These are phyloP conservation scores for Byssoonygena ceratinophila DNA, from an alignment of 2,329 filamentous ascomycete species.

Conservation along the genomic window DNA sequence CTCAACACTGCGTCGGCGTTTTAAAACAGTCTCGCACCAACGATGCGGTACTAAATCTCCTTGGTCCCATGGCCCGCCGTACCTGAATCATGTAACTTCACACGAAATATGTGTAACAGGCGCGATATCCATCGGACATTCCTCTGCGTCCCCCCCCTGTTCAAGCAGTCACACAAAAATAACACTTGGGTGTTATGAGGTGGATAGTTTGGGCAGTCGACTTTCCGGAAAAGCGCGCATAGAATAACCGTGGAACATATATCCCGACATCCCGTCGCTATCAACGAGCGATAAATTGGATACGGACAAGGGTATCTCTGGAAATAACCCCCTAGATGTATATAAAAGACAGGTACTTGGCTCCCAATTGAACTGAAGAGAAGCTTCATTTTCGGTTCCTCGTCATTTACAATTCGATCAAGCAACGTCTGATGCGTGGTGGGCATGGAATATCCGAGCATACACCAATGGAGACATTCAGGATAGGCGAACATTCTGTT, in stretches of 20 bases:
- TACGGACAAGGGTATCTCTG: not conserved
- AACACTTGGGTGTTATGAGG: not conserved
- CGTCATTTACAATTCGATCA: not conserved
- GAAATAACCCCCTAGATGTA: not conserved
- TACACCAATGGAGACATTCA: conserved; percentile 25
- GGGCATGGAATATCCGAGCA: not conserved
- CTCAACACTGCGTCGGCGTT: conserved; percentile 2
- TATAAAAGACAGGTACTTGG: not conserved
- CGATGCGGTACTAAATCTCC: conserved; percentile 3
- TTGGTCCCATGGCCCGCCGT: not conserved
- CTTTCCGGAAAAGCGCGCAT: not conserved
- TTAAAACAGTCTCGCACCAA: conserved; percentile 2
- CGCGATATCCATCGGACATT: not conserved
- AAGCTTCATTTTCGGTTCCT: not conserved
- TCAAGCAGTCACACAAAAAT: not conserved
- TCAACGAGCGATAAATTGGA: not conserved
- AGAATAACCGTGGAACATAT: not conserved
- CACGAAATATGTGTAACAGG: not conserved
- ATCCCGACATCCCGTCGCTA: not conserved
- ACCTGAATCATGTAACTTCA: not conserved
- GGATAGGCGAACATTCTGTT: conserved; percentile 25
- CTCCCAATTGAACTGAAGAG: not conserved
- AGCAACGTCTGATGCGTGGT: not conserved
- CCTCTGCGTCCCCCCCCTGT: not conserved
- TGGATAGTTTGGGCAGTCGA: not conserved